Evolutionary conservation across 2,329 filamentous ascomycete genomes (phyloP).

Genomic region (Hymenoscyphus linearis): DNA sequence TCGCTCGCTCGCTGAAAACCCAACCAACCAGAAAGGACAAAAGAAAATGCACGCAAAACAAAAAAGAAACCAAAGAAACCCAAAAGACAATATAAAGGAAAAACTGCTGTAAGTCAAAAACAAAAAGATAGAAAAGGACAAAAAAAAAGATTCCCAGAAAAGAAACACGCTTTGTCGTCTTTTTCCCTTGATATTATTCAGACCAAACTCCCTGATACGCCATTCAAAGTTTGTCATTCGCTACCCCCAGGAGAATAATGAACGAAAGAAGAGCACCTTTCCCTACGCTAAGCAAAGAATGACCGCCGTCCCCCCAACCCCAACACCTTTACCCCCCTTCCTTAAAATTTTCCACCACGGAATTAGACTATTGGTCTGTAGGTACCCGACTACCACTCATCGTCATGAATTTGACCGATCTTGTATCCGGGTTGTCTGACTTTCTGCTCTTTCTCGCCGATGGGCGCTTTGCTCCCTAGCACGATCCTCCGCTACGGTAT

Average conservation of each 20-base stretch:
- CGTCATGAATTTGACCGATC: neutral
- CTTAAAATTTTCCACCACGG: neutral
- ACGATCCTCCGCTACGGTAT: slow-evolving; percentile 29
- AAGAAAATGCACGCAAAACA: neutral
- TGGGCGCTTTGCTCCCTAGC: slow-evolving; percentile 22
- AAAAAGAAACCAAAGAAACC: neutral
- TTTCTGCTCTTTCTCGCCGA: slow-evolving; percentile 8
- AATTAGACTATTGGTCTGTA: neutral
- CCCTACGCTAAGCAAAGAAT: neutral
- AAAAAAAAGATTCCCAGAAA: neutral
- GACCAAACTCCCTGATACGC: neutral
- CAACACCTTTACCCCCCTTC: neutral
- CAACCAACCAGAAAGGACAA: neutral
- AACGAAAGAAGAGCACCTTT: neutral
- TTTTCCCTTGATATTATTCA: neutral
- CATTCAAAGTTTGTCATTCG: neutral
- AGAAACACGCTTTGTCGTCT: neutral
- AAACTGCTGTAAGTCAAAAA: no score
- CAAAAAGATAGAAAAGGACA: no score
- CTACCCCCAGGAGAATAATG: neutral
- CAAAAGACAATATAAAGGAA: neutral
- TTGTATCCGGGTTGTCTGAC: neutral
- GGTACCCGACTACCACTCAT: neutral
- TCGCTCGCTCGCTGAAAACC: neutral
- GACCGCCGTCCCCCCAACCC: neutral